phyloP scores from a whole-genome alignment of 2,329 filamentous ascomycete species.

The Alternaria brassicae region DNA sequence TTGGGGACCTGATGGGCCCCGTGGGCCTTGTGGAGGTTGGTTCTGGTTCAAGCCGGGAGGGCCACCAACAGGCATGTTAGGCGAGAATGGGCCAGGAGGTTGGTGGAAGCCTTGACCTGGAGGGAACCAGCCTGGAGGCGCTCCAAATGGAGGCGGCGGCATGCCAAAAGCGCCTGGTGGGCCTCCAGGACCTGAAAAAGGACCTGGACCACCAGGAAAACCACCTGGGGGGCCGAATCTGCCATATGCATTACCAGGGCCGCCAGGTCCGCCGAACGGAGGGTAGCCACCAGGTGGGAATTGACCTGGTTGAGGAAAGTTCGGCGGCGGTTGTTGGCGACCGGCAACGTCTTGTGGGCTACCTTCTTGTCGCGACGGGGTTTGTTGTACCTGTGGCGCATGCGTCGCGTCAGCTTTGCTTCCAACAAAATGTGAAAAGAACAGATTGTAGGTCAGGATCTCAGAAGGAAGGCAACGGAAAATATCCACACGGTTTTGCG shows the following conservation, averaged over 20 bases:
- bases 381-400: conserved; percentile 42
- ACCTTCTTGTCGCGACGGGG: conserved; percentile 32
- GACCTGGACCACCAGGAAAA: conserved; percentile 52
- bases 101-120: conserved; percentile 77
- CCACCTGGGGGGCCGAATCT: conserved; percentile 57
- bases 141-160: conserved; percentile 73
- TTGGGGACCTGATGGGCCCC: conserved; percentile 43
- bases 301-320: conserved; percentile 51
- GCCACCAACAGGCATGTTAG: conserved; percentile 66
- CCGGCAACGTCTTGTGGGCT: conserved; percentile 34
- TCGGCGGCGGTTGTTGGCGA: conserved; percentile 49
- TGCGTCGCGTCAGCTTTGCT: conserved; percentile 33
- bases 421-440: conserved; percentile 18
- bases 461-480: conserved; percentile 99
- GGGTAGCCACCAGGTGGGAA: conserved; percentile 53
- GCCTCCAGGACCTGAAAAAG: conserved; percentile 55
- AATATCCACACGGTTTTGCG: conserved; percentile 95
- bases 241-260: conserved; percentile 45
- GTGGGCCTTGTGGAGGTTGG: conserved; percentile 49
- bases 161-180: conserved; percentile 68
- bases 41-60: conserved; percentile 59
- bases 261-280: conserved; percentile 52
- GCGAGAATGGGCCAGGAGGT: conserved; percentile 69
- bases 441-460: conserved; percentile 39
- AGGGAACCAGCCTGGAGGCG: conserved; percentile 76